Percentiles rank a stretch among this genome's conserved stretches.
Evolutionary conservation across 192 early-diverging fungal species (phyloP).

Genomic region (Coemansia guatemalensis): DNA sequence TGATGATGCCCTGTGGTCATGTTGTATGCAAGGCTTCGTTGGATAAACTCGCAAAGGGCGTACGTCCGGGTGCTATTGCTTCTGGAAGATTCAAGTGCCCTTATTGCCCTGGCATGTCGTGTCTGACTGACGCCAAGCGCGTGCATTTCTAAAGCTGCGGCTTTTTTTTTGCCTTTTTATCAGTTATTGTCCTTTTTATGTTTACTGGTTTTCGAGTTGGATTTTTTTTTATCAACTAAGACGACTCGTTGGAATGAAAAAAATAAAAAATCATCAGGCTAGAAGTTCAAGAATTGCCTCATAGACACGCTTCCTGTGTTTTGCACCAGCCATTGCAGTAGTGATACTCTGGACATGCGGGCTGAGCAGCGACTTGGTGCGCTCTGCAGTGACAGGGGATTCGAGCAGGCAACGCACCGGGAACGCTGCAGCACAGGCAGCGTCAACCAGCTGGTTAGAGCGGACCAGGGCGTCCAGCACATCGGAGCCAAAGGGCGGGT

Average conservation of each 20-base stretch:
- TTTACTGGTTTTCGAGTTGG: no score
- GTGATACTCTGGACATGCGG: constrained; percentile 11
- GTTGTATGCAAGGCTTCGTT: constrained; percentile 93
- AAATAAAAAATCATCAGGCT: background rate
- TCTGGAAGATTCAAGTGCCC: constrained; percentile 89
- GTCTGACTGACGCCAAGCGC: constrained; percentile 58
- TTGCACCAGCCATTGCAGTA: constrained; percentile 12
- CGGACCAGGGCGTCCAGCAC: constrained; percentile 21
- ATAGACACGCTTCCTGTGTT: constrained; percentile 17
- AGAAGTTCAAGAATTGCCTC: constrained; percentile 25
- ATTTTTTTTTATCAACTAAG: no score
- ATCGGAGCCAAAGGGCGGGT: constrained; percentile 35
- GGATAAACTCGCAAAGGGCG: constrained; percentile 73
- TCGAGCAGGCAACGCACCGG: constrained; percentile 52
- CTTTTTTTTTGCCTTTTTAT: no score
- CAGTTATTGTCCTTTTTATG: no score
- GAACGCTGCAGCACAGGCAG: constrained; percentile 46
- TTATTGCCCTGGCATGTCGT: constrained; percentile 91
- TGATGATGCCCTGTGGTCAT: constrained; percentile 98
- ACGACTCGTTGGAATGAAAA: constrained; percentile 1
- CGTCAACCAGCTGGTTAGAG: constrained; percentile 21
- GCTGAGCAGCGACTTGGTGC: constrained; percentile 22
- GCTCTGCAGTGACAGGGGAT: constrained; percentile 27
- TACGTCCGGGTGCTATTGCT: constrained; percentile 49
- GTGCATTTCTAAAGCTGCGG: constrained; percentile 15